A percentile compares a stretch with the other conserved stretches of the same genome.
phyloP scores from a whole-genome alignment of 192 early-diverging fungal genomes.

The Jimgerdemannia flammicorona region DNA sequence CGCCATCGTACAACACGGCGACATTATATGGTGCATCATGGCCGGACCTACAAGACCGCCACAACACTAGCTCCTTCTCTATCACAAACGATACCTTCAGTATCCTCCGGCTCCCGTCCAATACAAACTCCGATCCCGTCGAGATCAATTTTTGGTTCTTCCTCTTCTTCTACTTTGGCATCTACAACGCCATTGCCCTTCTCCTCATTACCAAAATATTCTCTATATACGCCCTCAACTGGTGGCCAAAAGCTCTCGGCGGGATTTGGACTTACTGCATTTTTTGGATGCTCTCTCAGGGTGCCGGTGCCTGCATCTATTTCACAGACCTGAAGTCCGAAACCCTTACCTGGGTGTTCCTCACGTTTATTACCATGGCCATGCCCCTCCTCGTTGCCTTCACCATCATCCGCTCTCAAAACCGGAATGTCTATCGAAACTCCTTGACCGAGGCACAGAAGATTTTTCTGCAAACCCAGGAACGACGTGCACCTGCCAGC shows the following conservation, averaged over 20 bases:
- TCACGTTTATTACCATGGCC: constrained; percentile 72
- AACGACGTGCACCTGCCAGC: constrained; percentile 60
- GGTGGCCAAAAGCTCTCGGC: constrained; percentile 70
- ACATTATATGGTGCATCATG: not conserved
- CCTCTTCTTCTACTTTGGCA: constrained; percentile 71
- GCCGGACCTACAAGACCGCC: not conserved
- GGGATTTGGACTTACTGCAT: constrained; percentile 58
- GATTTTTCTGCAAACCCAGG: constrained; percentile 45
- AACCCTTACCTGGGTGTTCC: constrained; percentile 62
- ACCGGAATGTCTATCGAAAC: constrained; percentile 42
- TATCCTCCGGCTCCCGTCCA: constrained; percentile 13
- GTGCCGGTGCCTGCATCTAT: constrained; percentile 55
- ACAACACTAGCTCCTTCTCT: not conserved
- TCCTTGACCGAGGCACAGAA: constrained; percentile 49
- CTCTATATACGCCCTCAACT: constrained; percentile 73
- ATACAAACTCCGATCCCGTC: constrained; percentile 18
- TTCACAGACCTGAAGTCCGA: constrained; percentile 47
- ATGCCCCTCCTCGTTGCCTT: constrained; percentile 66
- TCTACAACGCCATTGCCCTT: constrained; percentile 71
- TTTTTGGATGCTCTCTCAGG: constrained; percentile 63
- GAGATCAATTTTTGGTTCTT: constrained; percentile 80
- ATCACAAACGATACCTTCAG: not conserved
- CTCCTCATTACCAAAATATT: constrained; percentile 74
- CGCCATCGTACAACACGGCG: not conserved
- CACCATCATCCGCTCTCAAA: constrained; percentile 42